phyloP scores from a whole-genome alignment of 2,329 filamentous ascomycete species.

The Cadophora luteo-olivacea region DNA sequence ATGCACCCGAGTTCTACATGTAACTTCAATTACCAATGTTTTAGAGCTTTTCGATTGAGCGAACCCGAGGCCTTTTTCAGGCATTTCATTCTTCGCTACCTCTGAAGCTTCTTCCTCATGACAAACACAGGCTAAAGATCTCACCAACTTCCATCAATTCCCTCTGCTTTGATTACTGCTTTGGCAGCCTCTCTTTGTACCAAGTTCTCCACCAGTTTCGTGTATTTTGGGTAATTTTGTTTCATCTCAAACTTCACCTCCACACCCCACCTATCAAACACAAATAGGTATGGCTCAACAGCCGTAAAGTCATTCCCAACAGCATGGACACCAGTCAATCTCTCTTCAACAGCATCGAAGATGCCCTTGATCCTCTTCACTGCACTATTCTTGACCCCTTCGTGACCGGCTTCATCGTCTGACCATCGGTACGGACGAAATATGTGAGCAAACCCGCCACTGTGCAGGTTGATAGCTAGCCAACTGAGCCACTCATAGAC shows the following conservation, averaged over 20 bases:
- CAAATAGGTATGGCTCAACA: slow-evolving; percentile 46
- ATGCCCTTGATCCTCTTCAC: slow-evolving; percentile 36
- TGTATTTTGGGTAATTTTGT: slow-evolving; percentile 32
- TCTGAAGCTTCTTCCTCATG: neutral
- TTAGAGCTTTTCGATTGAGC: no score
- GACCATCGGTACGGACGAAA: slow-evolving; percentile 40
- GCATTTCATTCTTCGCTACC: neutral
- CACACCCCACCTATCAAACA: slow-evolving; percentile 45
- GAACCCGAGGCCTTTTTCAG: neutral
- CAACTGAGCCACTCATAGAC: slow-evolving; percentile 48
- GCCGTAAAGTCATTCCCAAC: slow-evolving; percentile 45
- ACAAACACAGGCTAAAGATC: neutral
- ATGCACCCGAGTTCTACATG: slow-evolving; percentile 26
- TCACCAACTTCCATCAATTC: slow-evolving; percentile 19
- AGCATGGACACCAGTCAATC: slow-evolving; percentile 37
- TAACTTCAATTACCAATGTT: neutral
- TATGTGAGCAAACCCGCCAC: slow-evolving; percentile 39
- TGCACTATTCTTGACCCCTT: slow-evolving; percentile 36
- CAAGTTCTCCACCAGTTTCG: slow-evolving; percentile 30
- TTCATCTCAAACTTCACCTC: slow-evolving; percentile 34
- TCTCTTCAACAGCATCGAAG: slow-evolving; percentile 40
- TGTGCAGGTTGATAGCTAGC: slow-evolving; percentile 45
- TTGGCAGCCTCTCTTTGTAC: slow-evolving; percentile 24
- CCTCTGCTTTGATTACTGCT: slow-evolving; percentile 23
- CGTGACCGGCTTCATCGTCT: slow-evolving; percentile 33